Evolutionary conservation across 2,329 filamentous ascomycete genomes (phyloP).

Genomic region (Pestalotiopsis sp.): DNA sequence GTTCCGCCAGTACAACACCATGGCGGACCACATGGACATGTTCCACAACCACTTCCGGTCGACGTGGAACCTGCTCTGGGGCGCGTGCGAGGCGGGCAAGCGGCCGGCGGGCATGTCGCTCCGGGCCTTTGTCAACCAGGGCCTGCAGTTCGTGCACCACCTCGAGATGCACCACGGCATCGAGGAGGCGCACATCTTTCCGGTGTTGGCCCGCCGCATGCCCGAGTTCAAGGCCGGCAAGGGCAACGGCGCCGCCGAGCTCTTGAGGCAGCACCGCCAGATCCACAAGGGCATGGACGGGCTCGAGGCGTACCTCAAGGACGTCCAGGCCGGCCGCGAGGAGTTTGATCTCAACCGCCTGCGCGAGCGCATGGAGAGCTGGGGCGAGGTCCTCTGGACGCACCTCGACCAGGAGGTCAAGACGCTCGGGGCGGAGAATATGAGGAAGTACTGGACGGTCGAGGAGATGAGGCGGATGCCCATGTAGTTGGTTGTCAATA

Average conservation of each 20-base stretch:
- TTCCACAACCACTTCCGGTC: constrained; percentile 80
- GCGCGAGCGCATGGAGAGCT: constrained; percentile 73
- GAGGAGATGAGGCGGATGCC: constrained; percentile 74
- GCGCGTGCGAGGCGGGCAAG: constrained; percentile 60
- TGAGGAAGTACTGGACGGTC: constrained; percentile 79
- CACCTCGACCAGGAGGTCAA: constrained; percentile 86
- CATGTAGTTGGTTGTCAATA: constrained; percentile 49
- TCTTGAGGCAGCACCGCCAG: constrained; percentile 74
- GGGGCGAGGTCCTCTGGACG: constrained; percentile 77
- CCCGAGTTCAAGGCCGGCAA: constrained; percentile 64
- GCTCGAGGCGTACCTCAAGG: constrained; percentile 66
- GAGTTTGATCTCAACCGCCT: constrained; percentile 61
- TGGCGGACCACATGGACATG: constrained; percentile 75
- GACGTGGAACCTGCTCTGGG: constrained; percentile 73
- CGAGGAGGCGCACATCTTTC: constrained; percentile 83
- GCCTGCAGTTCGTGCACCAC: constrained; percentile 69
- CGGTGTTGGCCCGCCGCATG: constrained; percentile 75
- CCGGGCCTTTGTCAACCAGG: constrained; percentile 67
- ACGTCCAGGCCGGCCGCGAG: constrained; percentile 64
- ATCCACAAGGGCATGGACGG: constrained; percentile 78
- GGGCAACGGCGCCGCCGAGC: constrained; percentile 51
- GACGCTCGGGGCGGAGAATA: constrained; percentile 80
- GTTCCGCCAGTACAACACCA: constrained; percentile 70
- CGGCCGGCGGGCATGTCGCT: constrained; percentile 68
- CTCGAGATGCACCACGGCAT: constrained; percentile 81